Percentiles rank a stretch among this genome's conserved stretches.
These are phyloP conservation scores for Eucalyptus marginata DNA, from an alignment of 345 rosid genomes.

Conservation along the genomic window DNA sequence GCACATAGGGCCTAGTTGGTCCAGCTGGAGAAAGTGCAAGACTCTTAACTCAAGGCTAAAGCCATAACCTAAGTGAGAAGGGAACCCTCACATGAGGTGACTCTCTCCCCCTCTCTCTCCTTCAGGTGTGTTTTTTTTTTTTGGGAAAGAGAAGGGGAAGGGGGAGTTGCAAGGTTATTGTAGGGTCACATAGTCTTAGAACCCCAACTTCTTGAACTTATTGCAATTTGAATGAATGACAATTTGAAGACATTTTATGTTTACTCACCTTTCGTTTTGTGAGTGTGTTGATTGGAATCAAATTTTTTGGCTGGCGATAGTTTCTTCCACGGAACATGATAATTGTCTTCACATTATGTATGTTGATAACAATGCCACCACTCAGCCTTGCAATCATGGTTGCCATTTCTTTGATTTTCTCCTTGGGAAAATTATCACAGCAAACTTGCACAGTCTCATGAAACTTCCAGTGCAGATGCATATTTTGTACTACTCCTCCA, in stretches of 20 bases:
- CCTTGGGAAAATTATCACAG: slow-evolving; percentile 90
- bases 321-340: slow-evolving; percentile 98
- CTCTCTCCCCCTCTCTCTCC: background rate
- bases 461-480: slow-evolving; percentile 99
- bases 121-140: background rate
- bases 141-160: background rate
- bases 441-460: slow-evolving; percentile 98
- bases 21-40: background rate
- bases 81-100: background rate
- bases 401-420: slow-evolving; percentile 93
- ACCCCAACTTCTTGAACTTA: background rate
- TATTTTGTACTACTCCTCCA: slow-evolving; percentile 96
- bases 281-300: slow-evolving; percentile 92
- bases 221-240: background rate
- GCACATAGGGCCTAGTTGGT: background rate
- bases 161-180: background rate
- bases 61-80: background rate
- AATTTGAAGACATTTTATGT: background rate
- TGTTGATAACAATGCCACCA: slow-evolving; percentile 78
- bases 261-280: slow-evolving; percentile 81
- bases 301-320: slow-evolving; percentile 87
- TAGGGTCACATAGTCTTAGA: background rate
- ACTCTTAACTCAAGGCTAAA: background rate
- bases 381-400: slow-evolving; percentile 83
- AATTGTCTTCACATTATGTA: slow-evolving; percentile 85